These are phyloP conservation scores for Taphrina confusa DNA, from an alignment of 1,139 yeast species.

Conservation along the genomic window DNA sequence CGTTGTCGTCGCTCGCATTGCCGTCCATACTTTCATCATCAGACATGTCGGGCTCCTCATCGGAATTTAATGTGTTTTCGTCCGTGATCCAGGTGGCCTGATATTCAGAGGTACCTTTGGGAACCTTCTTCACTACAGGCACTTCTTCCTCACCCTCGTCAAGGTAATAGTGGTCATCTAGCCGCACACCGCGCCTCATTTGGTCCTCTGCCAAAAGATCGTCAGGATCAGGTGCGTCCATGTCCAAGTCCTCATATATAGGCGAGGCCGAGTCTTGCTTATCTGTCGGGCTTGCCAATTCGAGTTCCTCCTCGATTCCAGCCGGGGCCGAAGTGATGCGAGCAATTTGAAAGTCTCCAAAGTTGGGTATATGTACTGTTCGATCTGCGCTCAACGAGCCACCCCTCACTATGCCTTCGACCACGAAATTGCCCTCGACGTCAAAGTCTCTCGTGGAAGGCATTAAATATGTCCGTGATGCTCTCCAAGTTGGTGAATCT, in stretches of 20 bases:
- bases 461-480: constrained; percentile 78
- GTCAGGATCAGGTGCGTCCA: constrained; percentile 50
- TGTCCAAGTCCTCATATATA: constrained; percentile 47
- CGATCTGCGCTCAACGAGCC: constrained; percentile 75
- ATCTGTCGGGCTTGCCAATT: constrained; percentile 52
- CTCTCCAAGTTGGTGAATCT: constrained; percentile 86
- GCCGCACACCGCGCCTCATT: constrained; percentile 58
- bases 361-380: constrained; percentile 80
- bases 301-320: constrained; percentile 40
- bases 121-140: constrained; percentile 55
- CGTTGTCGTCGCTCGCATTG: constrained; percentile 42
- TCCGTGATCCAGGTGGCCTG: constrained; percentile 87
- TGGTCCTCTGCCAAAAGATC: constrained; percentile 49
- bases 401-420: constrained; percentile 87
- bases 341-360: constrained; percentile 83
- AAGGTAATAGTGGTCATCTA: constrained; percentile 70
- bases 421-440: constrained; percentile 51
- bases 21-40: constrained; percentile 49
- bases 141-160: constrained; percentile 48
- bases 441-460: constrained; percentile 65
- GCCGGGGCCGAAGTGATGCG: constrained; percentile 54
- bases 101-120: constrained; percentile 88
- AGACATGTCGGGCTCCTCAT: constrained; percentile 47
- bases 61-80: constrained; percentile 57
- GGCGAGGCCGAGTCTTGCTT: constrained; percentile 68